Evolutionary conservation across 2,329 filamentous ascomycete species (phyloP).

Genomic region (Aspergillus hiratsukae): DNA sequence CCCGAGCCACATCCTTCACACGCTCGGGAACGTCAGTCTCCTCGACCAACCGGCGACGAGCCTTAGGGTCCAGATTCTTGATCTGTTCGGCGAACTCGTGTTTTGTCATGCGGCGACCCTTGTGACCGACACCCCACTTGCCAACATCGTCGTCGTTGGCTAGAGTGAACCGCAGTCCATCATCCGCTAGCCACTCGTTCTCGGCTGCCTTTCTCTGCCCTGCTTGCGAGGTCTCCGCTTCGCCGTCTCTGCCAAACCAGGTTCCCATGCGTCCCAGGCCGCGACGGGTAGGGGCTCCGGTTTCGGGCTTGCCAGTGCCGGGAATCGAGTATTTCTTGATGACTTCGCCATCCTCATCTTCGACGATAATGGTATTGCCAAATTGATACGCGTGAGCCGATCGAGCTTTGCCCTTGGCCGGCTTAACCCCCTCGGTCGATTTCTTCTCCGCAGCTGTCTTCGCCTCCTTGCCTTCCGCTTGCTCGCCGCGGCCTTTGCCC

Average conservation of each 20-base stretch:
- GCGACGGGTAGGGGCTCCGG: conserved; percentile 44
- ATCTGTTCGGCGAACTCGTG: conserved; percentile 62
- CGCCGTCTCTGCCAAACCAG: conserved; percentile 45
- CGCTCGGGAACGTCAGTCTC: conserved; percentile 38
- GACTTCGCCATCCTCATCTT: conserved; percentile 65
- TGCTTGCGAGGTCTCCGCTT: conserved; percentile 29
- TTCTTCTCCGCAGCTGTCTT: conserved; percentile 17
- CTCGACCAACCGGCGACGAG: conserved; percentile 46
- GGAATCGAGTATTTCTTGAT: conserved; percentile 66
- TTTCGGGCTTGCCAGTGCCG: conserved; percentile 24
- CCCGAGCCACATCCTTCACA: conserved; percentile 36
- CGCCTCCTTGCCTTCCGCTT: conserved; percentile 22
- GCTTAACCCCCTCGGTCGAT: conserved; percentile 17
- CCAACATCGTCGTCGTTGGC: conserved; percentile 40
- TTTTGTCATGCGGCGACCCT: conserved; percentile 60
- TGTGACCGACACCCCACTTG: conserved; percentile 35
- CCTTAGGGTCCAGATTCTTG: conserved; percentile 56
- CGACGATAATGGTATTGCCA: conserved; percentile 66
- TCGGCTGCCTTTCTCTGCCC: conserved; percentile 23
- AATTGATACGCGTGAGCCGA: conserved; percentile 65
- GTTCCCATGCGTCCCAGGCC: conserved; percentile 57
- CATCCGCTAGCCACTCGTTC: conserved; percentile 38
- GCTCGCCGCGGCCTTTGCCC: conserved; percentile 30
- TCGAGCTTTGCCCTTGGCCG: conserved; percentile 38
- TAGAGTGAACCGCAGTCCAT: conserved; percentile 59